Conservation (phyloP, 2,329 filamentous ascomycete genomes). For the Penicillium decumbens region DNA sequence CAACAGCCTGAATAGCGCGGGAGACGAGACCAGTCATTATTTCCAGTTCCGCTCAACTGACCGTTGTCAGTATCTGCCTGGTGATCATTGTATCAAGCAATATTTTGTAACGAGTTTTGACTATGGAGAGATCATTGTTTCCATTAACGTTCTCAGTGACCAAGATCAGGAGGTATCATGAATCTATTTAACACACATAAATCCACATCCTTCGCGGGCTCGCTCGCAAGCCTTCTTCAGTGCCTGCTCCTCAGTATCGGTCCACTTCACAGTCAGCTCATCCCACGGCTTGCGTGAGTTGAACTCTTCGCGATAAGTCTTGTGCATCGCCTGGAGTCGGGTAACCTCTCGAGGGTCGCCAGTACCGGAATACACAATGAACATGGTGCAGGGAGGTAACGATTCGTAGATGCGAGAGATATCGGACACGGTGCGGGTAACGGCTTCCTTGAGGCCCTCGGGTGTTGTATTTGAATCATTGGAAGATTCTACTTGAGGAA, state of each 20-base stretch:
- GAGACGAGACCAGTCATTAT: too few species aligned
- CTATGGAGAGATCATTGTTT: not conserved
- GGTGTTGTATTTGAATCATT: not conserved
- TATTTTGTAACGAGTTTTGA: not conserved
- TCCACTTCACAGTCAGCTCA: constrained; percentile 60
- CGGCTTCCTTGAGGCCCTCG: constrained; percentile 26
- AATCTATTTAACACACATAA: constrained; percentile 55
- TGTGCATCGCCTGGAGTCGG: constrained; percentile 54
- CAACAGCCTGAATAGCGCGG: too few species aligned
- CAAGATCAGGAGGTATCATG: not conserved
- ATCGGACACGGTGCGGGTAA: constrained; percentile 48
- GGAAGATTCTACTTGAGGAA: constrained; percentile 27
- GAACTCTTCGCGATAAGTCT: constrained; percentile 54
- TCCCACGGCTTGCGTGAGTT: constrained; percentile 58
- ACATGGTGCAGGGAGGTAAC: constrained; percentile 56
- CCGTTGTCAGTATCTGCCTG: too few species aligned
- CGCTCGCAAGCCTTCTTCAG: constrained; percentile 53
- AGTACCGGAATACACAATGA: constrained; percentile 62
- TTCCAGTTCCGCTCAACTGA: too few species aligned
- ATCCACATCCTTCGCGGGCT: constrained; percentile 56
- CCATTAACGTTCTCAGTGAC: not conserved
- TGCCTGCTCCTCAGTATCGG: constrained; percentile 59
- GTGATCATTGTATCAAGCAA: too few species aligned
- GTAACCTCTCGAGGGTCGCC: constrained; percentile 56
- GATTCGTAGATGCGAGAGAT: constrained; percentile 53